A percentile compares a stretch with the other conserved stretches of the same genome.
phyloP scores from a whole-genome alignment of 2,329 filamentous ascomycete species.

The Ophiosphaerella korrae region DNA sequence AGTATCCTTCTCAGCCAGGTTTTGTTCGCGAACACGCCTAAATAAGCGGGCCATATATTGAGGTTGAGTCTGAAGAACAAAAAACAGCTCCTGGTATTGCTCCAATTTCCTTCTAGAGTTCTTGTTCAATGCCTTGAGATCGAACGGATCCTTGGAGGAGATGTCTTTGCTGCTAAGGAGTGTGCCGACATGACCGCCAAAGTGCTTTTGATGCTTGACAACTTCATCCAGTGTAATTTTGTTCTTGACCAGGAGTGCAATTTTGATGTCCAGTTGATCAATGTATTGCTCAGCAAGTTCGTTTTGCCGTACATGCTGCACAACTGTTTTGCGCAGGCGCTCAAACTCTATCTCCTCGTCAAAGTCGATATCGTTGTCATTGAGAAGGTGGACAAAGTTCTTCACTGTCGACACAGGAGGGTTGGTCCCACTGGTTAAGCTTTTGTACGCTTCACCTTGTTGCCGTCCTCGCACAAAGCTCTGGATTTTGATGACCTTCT shows the following conservation, averaged over 20 bases:
- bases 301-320: constrained; percentile 96
- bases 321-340: constrained; percentile 89
- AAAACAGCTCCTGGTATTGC: constrained; percentile 96
- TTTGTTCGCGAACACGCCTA: constrained; percentile 79
- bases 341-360: constrained; percentile 98
- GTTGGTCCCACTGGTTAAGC: constrained; percentile 92
- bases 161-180: constrained; percentile 89
- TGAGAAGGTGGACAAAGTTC: constrained; percentile 95
- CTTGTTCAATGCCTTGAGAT: constrained; percentile 97
- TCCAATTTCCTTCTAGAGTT: constrained; percentile 93
- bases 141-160: constrained; percentile 87
- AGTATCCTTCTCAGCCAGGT: constrained; percentile 86
- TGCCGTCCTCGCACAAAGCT: constrained; percentile 94
- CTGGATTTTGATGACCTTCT: constrained; percentile 98
- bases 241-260: constrained; percentile 97
- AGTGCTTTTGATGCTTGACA: constrained; percentile 94
- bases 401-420: constrained; percentile 96
- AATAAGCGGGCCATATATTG: constrained; percentile 92
- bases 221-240: constrained; percentile 99
- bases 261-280: constrained; percentile 98
- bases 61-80: constrained; percentile 93
- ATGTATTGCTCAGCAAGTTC: constrained; percentile 98
- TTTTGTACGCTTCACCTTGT: constrained; percentile 98
- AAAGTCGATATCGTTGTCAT: constrained; percentile 98
- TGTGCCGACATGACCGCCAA: constrained; percentile 84